Evolutionary conservation across 2,329 filamentous ascomycete species (phyloP), one percentile per base, ranked within the genome.

Genomic region (Pseudogymnoascus destructans): DNA sequence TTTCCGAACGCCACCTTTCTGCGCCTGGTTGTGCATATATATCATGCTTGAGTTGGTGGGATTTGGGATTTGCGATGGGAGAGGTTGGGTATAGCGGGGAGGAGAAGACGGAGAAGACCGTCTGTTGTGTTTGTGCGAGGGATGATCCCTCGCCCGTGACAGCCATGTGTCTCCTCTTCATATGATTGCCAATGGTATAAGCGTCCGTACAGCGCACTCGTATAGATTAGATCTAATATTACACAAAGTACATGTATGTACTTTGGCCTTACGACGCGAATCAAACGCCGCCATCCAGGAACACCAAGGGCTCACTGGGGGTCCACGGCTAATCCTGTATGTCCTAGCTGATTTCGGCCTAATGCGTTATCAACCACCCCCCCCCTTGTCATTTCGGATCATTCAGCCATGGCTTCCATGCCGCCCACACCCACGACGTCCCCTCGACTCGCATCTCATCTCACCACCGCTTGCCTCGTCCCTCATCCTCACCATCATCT

Each of bases 321-420:
- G 46, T 52, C 46, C 46, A 52, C 25, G 46, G 46, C 46, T 30
- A 52, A 52, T n/a, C n/a, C n/a, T n/a, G n/a, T 52, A 42, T 52
- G 3, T n/a, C 5, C 46, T 52, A 52, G 46, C 46, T 52, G 5
- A 52, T 30, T 52, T 30, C 23, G 46, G 46, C 46, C 46, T 52
- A 52, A 52, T 52, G 46, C 46, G 46, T 17, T 52, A 52, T 30
- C 46, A 30, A 30, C 9, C 11, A 10, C 40, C n/a, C 6, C 46
- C 38, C 42, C 42, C 42, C 42, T 30, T 52, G 42, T 52, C 42
- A 52, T 52, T 52, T 52, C 46, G 25, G 11, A 52, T 30, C 46
- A 52, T 52, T 52, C 46, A 52, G 46, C 46, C 46, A 52, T 30
- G 46, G 46, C 46, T 52, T 52, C 46, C 46, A 52, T 52, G 46